These are phyloP conservation scores for Cenchrus fungigraminus DNA, from an alignment of 176 grass and related monocot species.

Conservation along the genomic window DNA sequence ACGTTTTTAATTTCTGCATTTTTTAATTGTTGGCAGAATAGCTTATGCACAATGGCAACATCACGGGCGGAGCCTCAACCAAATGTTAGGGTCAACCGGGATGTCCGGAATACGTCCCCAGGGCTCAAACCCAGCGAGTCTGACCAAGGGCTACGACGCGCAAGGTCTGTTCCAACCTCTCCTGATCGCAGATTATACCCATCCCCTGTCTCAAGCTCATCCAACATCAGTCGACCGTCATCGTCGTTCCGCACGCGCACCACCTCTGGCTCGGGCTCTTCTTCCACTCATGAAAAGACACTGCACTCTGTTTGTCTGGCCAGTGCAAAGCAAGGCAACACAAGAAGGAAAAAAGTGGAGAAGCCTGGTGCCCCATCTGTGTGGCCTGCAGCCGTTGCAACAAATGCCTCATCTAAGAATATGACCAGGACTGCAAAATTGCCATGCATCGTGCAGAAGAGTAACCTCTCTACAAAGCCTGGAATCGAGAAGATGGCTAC, in stretches of 20 bases:
- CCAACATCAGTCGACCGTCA: not conserved
- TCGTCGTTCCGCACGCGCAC: conserved; percentile 13
- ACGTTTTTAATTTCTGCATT: not conserved
- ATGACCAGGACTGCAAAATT: conserved; percentile 14
- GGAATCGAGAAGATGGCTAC: not conserved
- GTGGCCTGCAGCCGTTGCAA: conserved; percentile 27
- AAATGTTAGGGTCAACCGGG: conserved; percentile 11
- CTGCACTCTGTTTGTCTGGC: not conserved
- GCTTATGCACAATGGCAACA: conserved; percentile 34
- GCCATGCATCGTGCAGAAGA: conserved; percentile 9
- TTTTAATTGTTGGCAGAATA: not conserved
- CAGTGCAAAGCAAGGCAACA: not conserved
- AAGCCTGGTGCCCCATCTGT: conserved; percentile 28
- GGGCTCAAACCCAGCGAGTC: conserved; percentile 2
- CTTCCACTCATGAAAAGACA: conserved; percentile 21
- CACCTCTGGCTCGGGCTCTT: not conserved
- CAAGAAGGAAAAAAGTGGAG: conserved; percentile 30
- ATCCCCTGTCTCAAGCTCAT: conserved; percentile 21
- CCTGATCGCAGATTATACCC: conserved; percentile 33
- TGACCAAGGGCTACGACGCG: conserved; percentile 25
- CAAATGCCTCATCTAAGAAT: conserved; percentile 13
- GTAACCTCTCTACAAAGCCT: conserved; percentile 35
- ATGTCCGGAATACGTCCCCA: not conserved
- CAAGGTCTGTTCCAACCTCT: conserved; percentile 46
- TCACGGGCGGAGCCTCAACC: conserved; percentile 41